A percentile compares a stretch with the other conserved stretches of the same genome.
Conservation (phyloP, 495 filamentous ascomycete genomes). For the Glonium stellatum region DNA sequence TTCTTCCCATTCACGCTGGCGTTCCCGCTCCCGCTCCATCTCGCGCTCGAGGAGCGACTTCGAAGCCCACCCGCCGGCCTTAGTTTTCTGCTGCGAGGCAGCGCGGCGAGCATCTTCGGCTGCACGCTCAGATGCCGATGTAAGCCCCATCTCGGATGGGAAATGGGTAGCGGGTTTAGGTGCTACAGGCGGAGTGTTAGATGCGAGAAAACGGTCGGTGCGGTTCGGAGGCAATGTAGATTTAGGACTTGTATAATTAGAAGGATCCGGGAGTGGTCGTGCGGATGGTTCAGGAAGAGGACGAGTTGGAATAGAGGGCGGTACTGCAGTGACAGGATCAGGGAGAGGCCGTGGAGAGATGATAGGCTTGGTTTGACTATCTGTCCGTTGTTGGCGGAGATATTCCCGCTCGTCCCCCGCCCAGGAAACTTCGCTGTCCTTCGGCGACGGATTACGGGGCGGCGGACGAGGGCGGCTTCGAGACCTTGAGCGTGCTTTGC, state of each 20-base stretch:
- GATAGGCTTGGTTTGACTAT: slow-evolving; percentile 41
- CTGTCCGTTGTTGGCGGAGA: slow-evolving; percentile 62
- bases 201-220: slow-evolving; percentile 44
- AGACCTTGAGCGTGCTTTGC: slow-evolving; percentile 20
- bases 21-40: slow-evolving; percentile 90
- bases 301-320: slow-evolving; percentile 28
- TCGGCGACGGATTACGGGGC: slow-evolving; percentile 41
- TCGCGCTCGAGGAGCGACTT: slow-evolving; percentile 87
- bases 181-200: slow-evolving; percentile 45
- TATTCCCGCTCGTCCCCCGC: slow-evolving; percentile 68
- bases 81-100: slow-evolving; percentile 59
- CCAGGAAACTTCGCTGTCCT: slow-evolving; percentile 57
- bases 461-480: slow-evolving; percentile 28
- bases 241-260: slow-evolving; percentile 36
- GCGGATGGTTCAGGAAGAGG: slow-evolving; percentile 42
- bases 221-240: slow-evolving; percentile 5
- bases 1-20: slow-evolving; percentile 93
- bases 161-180: slow-evolving; percentile 48
- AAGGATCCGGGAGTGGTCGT: slow-evolving; percentile 49
- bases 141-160: slow-evolving; percentile 47
- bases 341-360: slow-evolving; percentile 37
- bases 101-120: slow-evolving; percentile 61
- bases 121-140: slow-evolving; percentile 55
- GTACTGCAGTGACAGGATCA: slow-evolving; percentile 25
- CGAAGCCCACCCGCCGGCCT: slow-evolving; percentile 66